These are phyloP conservation scores for Cadophora sp. DNA, from an alignment of 2,329 filamentous ascomycete species.

Conservation along the genomic window DNA sequence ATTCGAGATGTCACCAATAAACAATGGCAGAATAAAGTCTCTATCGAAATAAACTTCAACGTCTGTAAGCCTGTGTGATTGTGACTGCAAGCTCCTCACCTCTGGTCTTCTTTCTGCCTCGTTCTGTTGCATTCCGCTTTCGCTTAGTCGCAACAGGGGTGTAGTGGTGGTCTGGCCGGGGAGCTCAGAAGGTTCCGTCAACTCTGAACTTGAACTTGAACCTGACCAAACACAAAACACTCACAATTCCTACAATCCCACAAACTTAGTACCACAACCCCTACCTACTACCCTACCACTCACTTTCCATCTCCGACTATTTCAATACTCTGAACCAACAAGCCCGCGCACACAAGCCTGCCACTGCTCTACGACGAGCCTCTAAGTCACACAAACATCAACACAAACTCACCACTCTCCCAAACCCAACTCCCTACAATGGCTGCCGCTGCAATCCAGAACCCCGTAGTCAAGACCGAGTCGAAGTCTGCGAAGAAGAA, in stretches of 20 bases:
- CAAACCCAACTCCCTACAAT: constrained; percentile 50
- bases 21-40: not conserved
- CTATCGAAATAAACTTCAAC: not conserved
- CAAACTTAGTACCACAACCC: not conserved
- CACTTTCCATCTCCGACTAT: constrained; percentile 14
- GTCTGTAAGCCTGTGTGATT: not conserved
- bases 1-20: not conserved
- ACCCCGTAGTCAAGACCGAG: constrained; percentile 65
- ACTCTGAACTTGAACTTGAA: not conserved
- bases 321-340: constrained; percentile 4
- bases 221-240: not conserved
- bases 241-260: constrained; percentile 14
- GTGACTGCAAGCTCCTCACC: not conserved
- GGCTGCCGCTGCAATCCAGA: constrained; percentile 69
- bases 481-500: constrained; percentile 75
- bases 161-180: not conserved
- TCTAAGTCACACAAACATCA: constrained; percentile 22
- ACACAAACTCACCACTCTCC: constrained; percentile 1
- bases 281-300: not conserved
- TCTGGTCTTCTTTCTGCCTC: constrained; percentile 2
- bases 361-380: constrained; percentile 26
- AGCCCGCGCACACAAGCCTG: constrained; percentile 10
- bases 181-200: constrained; percentile 1
- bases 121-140: not conserved
- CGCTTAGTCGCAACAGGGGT: constrained; percentile 8